Conservation (phyloP, 1,139 yeast species). For the Saccharomyces hybrid region DNA sequence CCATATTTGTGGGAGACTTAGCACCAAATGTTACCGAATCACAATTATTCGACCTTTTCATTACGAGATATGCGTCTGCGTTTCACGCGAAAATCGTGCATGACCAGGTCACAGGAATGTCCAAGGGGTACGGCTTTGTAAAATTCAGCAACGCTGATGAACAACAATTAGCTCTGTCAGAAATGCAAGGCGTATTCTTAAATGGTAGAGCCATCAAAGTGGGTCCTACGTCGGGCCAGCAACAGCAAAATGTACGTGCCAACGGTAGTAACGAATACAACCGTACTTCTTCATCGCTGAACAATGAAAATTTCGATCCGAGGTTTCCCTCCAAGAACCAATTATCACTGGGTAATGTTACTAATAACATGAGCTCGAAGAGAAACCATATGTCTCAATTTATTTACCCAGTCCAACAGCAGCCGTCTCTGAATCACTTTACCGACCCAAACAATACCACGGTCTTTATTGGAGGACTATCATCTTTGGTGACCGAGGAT, state of each 20-base stretch:
- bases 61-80: conserved; percentile 53
- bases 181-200: conserved; percentile 69
- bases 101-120: conserved; percentile 65
- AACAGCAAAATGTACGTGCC: neutral
- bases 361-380: neutral
- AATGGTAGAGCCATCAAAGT: conserved; percentile 70
- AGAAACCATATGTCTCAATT: conserved; percentile 15
- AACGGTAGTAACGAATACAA: neutral
- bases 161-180: conserved; percentile 54
- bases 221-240: conserved; percentile 49
- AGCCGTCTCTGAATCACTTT: conserved; percentile 42
- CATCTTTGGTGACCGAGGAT: conserved; percentile 50
- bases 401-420: conserved; percentile 22
- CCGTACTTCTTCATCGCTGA: conserved; percentile 4
- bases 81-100: conserved; percentile 66
- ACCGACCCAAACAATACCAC: conserved; percentile 65
- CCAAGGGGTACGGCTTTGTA: conserved; percentile 72
- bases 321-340: neutral
- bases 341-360: neutral
- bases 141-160: conserved; percentile 58
- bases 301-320: neutral
- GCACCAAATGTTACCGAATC: conserved; percentile 69
- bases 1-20: conserved; percentile 72
- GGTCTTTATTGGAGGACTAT: conserved; percentile 65
- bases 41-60: conserved; percentile 58